Conservation (phyloP, 2,329 filamentous ascomycete species). For the Sarocladiaceae sp. region DNA sequence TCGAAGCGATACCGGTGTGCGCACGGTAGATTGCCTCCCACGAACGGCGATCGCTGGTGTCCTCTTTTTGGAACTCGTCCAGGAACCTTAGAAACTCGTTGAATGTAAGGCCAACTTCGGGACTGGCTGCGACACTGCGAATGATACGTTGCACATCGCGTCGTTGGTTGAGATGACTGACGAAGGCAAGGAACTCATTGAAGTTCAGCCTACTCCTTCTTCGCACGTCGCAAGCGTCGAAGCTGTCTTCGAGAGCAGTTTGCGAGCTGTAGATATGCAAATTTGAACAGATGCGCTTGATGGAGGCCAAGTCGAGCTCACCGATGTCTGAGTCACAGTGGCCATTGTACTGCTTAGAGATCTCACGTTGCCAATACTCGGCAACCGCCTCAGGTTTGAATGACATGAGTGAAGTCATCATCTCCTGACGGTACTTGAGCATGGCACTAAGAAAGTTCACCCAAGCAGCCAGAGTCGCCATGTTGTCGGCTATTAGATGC, state of each 20-base stretch:
- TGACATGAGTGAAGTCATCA: constrained; percentile 85
- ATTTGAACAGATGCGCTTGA: constrained; percentile 80
- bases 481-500: constrained; percentile 77
- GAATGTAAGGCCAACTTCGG: constrained; percentile 62
- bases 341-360: constrained; percentile 62
- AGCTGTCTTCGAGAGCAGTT: constrained; percentile 67
- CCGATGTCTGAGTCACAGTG: constrained; percentile 51
- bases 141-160: constrained; percentile 77
- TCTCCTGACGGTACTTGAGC: constrained; percentile 78
- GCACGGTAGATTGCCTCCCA: constrained; percentile 52
- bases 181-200: constrained; percentile 76
- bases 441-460: constrained; percentile 79
- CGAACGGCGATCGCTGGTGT: constrained; percentile 58
- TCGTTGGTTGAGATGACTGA: constrained; percentile 76
- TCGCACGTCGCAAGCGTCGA: constrained; percentile 66
- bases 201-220: constrained; percentile 68
- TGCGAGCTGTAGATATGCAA: constrained; percentile 88
- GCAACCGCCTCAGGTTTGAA: constrained; percentile 80
- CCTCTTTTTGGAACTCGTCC: constrained; percentile 67
- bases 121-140: constrained; percentile 51
- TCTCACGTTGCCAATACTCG: constrained; percentile 82
- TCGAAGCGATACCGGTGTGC: neutral
- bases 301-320: constrained; percentile 70
- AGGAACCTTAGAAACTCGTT: constrained; percentile 75
- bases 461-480: constrained; percentile 73